Conservation (phyloP, 2,329 filamentous ascomycete genomes). For the Colletotrichum sp. region DNA sequence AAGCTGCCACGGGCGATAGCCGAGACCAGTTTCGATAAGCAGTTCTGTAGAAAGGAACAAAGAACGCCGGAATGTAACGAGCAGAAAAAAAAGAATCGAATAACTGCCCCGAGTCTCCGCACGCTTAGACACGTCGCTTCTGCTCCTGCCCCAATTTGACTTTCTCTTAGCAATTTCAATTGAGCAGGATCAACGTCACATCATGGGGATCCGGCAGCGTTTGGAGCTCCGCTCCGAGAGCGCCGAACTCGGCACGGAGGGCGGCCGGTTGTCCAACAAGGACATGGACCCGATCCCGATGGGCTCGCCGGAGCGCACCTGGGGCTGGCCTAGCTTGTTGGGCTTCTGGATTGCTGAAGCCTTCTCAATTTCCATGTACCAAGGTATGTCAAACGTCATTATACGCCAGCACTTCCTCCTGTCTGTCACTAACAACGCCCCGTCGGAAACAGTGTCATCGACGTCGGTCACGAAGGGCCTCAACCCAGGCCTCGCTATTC, state of each 20-base stretch:
- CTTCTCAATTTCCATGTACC: constrained; percentile 23
- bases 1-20: background rate
- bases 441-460: background rate
- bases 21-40: background rate
- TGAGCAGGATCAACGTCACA: background rate
- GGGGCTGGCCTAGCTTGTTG: constrained; percentile 23
- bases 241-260: constrained; percentile 9
- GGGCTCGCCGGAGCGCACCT: constrained; percentile 19
- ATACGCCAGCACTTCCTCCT: background rate
- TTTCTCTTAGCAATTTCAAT: background rate
- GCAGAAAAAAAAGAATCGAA: background rate
- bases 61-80: background rate
- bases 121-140: background rate
- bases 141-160: background rate
- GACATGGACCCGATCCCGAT: constrained; percentile 25
- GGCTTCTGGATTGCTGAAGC: constrained; percentile 24
- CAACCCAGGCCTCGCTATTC: constrained; percentile 23
- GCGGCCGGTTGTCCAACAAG: constrained; percentile 18
- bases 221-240: constrained; percentile 10
- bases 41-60: background rate
- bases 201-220: constrained; percentile 3
- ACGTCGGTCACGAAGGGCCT: constrained; percentile 18
- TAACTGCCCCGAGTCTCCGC: background rate
- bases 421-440: background rate
- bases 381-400: background rate